phyloP scores from a whole-genome alignment of 441 rosid species.

The Dalechampia spathulata region DNA sequence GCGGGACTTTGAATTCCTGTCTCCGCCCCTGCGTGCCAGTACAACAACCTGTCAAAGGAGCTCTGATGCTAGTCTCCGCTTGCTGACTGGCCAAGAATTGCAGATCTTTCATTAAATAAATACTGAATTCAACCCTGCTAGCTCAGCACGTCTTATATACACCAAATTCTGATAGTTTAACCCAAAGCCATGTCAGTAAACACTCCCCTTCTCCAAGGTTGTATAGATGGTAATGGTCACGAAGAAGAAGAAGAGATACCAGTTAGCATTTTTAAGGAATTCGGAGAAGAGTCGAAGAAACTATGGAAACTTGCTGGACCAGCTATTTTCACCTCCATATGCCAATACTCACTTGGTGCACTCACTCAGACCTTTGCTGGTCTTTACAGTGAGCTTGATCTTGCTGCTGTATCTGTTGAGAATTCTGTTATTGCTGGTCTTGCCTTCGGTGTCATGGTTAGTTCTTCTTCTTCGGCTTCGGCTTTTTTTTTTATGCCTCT shows the following conservation, averaged over 20 bases:
- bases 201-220: conserved; percentile 25
- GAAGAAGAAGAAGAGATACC: conserved; percentile 3
- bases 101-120: too few species aligned
- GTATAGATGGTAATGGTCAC: conserved; percentile 10
- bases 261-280: conserved; percentile 25
- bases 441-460: conserved; percentile 78
- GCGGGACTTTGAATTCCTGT: too few species aligned
- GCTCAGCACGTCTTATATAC: too few species aligned
- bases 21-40: too few species aligned
- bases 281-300: conserved; percentile 54
- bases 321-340: conserved; percentile 60
- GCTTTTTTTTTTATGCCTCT: neutral
- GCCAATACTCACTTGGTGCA: conserved; percentile 79
- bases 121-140: too few species aligned
- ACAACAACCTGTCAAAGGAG: too few species aligned
- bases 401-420: conserved; percentile 81
- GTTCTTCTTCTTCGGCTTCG: neutral
- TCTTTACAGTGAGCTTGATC: conserved; percentile 58
- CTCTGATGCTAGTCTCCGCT: too few species aligned
- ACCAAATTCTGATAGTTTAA: too few species aligned
- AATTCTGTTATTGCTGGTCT: conserved; percentile 83
- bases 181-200: conserved; percentile 25
- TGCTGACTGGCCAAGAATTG: too few species aligned
- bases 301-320: conserved; percentile 85
- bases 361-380: conserved; percentile 82